Conservation (phyloP, 2,329 filamentous ascomycete species). For the Arthrobotrys musiformis region DNA sequence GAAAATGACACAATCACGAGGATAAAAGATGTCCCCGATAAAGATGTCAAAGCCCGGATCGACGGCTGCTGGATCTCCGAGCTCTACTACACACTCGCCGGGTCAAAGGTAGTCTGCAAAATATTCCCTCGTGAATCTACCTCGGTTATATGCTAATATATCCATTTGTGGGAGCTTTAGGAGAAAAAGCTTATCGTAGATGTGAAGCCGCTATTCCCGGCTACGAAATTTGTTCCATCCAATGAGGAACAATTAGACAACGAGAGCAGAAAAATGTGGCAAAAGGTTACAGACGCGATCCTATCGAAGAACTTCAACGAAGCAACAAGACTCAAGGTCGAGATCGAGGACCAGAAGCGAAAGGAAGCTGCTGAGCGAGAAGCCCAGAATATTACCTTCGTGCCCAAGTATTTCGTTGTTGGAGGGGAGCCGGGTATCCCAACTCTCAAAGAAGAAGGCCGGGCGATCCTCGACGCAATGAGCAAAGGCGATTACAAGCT, state of each 20-base stretch:
- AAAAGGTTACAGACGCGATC: slow-evolving; percentile 86
- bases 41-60: slow-evolving; percentile 82
- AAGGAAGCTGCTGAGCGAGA: slow-evolving; percentile 84
- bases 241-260: slow-evolving; percentile 82
- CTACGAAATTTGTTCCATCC: slow-evolving; percentile 82
- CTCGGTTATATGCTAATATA: slow-evolving; percentile 7
- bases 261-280: slow-evolving; percentile 90
- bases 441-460: slow-evolving; percentile 37
- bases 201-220: slow-evolving; percentile 81
- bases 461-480: slow-evolving; percentile 39
- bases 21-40: slow-evolving; percentile 86
- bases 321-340: slow-evolving; percentile 87
- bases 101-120: slow-evolving; percentile 60
- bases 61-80: slow-evolving; percentile 86
- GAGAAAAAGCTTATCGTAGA: slow-evolving; percentile 77
- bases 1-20: slow-evolving; percentile 81
- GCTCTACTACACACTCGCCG: slow-evolving; percentile 70
- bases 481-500: slow-evolving; percentile 57
- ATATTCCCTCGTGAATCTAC: neutral
- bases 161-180: slow-evolving; percentile 18
- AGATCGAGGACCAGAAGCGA: slow-evolving; percentile 89
- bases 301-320: slow-evolving; percentile 80
- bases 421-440: slow-evolving; percentile 44
- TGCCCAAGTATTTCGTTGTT: slow-evolving; percentile 84
- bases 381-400: slow-evolving; percentile 75